Evolutionary conservation across 1,284 basidiomycete genomes (phyloP), one percentile per base, ranked within the genome.

Genomic region (Ustilago sp.): DNA sequence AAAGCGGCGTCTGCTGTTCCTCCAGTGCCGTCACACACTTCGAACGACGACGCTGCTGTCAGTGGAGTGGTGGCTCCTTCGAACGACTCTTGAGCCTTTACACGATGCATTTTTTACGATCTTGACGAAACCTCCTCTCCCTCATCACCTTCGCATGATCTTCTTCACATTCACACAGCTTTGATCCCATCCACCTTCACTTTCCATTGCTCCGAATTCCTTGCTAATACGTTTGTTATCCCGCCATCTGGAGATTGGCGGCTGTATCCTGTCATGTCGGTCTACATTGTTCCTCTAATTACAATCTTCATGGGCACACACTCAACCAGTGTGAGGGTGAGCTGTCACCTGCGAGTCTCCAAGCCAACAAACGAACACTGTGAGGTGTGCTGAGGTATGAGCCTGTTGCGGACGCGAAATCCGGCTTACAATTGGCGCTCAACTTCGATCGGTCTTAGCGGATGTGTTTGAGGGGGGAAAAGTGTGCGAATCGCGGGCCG

Each of bases 221-320:
- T 68, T 73, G 70, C 70, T 73, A 68, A 68, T 68, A 28, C 60
- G 59, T 66, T 57, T 61, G 19, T 50, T 38, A 50, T 54, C 48
- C n/a, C 50, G 54, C 35, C 55, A 56, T 39, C 50, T 48, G 17
- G 36, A 19, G 43, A 15, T 28, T 12, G 47, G 50, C 68, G 47
- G 35, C 60, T 61, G 62, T 64, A 64, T 32, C 48, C 17, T 34
- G 45, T 60, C 45, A 31, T 56, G 15, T 54, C 23, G 38, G 43
- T 57, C 50, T 47, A 63, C 61, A 68, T 45, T 61, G 70, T 38
- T 55, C 52, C 65, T 68, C 17, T 73, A 68, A 73, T 73, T 62
- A 68, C 70, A 28, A 68, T 60, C 43, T n/a, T 50, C 50, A 47
- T 55, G 39, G 36, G 12, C 45, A n/a, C 32, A n/a, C 13, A 35